Base-by-base conservation (phyloP, 495 filamentous ascomycete genomes). In the Podospora bellae-mahoneyi region DNA sequence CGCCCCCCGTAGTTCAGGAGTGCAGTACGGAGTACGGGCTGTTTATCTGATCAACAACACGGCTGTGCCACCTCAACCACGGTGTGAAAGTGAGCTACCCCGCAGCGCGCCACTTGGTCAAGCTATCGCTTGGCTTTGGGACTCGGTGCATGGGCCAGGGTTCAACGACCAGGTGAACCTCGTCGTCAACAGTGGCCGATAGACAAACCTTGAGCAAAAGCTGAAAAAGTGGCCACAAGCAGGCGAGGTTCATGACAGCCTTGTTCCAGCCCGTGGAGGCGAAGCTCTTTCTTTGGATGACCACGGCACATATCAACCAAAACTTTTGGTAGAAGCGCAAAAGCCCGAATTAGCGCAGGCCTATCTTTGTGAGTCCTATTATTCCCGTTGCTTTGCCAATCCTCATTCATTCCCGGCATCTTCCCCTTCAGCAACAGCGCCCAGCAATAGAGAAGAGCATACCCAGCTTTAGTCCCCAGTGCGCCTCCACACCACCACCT, bases 51-150 rank as follows among this genome's bases (percentile, higher is more conserved):
- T 58, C 55, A 58, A 26, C 55, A 62, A 30, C 60, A 28, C 16
- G 60, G 27, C 60, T 62, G 60, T 44, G 61, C 28, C 27, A 63
- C n/a, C 5, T 13, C 27, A 20, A 58, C 56, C 6, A 30, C 59
- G 19, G 56, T 16, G 4, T 30, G 30, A 23, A 9, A 61, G 59
- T 13, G n/a, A 63, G 61, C 61, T 63, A 63, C 61, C 61, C 61
- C 61, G 61, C 61, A 63, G 61, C 15, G 61, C 61, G 30, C 61
- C 61, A 63, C 61, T 44, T 18, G 13, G 30, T 39, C 61, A 32
- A 63, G 61, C 61, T 63, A 48, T 48, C 61, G 61, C 61, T 63
- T 63, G 23, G 23, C 23, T 23, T 23, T 23, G 27, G 27, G 61
- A 63, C 34, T 10, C 30, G 18, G 61, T 44, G 61, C 30, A 44